Conservation (phyloP, 805 yeast genomes). For the Jamesozyma gamospora region DNA sequence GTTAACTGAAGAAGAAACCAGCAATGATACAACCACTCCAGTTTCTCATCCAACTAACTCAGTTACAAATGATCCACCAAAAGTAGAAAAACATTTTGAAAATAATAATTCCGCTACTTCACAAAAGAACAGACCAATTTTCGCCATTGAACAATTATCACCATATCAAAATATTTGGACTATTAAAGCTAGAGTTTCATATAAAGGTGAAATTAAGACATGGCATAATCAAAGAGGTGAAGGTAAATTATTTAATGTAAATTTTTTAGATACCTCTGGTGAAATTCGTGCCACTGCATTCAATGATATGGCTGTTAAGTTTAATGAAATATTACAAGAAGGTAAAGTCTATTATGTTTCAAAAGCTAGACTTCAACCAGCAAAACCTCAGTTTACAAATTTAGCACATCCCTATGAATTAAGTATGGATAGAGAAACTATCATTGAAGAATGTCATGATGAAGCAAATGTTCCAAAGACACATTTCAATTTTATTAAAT, state of each 20-base stretch:
- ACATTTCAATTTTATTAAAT: constrained; percentile 62
- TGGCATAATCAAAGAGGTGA: constrained; percentile 83
- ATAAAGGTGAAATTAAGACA: constrained; percentile 76
- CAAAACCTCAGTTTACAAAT: constrained; percentile 79
- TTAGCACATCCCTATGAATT: constrained; percentile 85
- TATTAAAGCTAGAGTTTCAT: constrained; percentile 83
- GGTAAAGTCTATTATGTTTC: constrained; percentile 82
- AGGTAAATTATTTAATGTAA: constrained; percentile 82
- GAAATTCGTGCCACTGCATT: constrained; percentile 95
- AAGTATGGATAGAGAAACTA: constrained; percentile 67
- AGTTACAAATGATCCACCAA: background rate
- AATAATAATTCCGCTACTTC: constrained; percentile 8
- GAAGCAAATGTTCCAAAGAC: constrained; percentile 63
- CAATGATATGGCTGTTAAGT: constrained; percentile 74
- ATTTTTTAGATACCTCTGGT: constrained; percentile 86
- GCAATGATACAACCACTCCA: constrained; percentile 6
- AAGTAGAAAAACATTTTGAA: background rate
- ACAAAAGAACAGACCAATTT: constrained; percentile 35
- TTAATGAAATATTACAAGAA: constrained; percentile 67
- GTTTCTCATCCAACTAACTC: constrained; percentile 6
- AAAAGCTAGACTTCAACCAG: constrained; percentile 67
- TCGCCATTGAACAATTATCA: constrained; percentile 77
- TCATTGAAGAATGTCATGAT: constrained; percentile 57
- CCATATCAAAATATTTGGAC: constrained; percentile 91
- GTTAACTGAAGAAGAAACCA: constrained; percentile 21